Evolutionary conservation across 2,329 filamentous ascomycete genomes (phyloP).

Genomic region (Hypoxylon sp.): DNA sequence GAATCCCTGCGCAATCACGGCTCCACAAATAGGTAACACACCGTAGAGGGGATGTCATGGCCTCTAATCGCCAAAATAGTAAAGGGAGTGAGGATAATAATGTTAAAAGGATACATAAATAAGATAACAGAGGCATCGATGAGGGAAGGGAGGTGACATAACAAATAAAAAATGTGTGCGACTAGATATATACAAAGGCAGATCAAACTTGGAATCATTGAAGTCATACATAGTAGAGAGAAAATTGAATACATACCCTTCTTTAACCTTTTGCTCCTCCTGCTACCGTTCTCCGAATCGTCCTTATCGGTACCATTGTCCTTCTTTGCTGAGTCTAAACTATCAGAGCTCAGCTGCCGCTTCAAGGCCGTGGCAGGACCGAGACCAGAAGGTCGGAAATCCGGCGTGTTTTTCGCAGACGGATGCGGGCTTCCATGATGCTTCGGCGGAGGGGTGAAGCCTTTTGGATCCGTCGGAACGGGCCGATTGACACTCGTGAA

Average conservation of each 20-base stretch:
- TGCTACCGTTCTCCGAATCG: constrained; percentile 76
- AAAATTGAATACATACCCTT: constrained; percentile 72
- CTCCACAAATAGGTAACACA: constrained; percentile 28
- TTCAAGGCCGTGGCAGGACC: constrained; percentile 77
- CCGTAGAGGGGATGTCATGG: constrained; percentile 18
- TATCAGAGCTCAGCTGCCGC: constrained; percentile 78
- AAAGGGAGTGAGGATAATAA: not conserved
- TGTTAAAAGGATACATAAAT: not conserved
- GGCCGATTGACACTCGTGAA: constrained; percentile 77
- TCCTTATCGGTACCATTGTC: constrained; percentile 66
- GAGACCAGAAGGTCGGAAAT: constrained; percentile 70
- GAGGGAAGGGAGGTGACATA: not conserved
- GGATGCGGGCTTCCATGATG: constrained; percentile 73
- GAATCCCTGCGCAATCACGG: constrained; percentile 28
- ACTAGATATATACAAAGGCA: not conserved
- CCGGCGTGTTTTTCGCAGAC: constrained; percentile 75
- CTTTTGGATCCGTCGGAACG: constrained; percentile 65
- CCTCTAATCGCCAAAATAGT: not conserved
- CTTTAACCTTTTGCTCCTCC: constrained; percentile 93
- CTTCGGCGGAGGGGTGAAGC: constrained; percentile 72
- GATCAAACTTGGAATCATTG: not conserved
- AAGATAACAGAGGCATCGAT: not conserved
- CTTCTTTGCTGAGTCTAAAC: constrained; percentile 64
- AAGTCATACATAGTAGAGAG: not conserved
- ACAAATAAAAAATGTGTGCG: not conserved